Conservation (phyloP, 345 rosid genomes). For the Conringia planisiliqua region DNA sequence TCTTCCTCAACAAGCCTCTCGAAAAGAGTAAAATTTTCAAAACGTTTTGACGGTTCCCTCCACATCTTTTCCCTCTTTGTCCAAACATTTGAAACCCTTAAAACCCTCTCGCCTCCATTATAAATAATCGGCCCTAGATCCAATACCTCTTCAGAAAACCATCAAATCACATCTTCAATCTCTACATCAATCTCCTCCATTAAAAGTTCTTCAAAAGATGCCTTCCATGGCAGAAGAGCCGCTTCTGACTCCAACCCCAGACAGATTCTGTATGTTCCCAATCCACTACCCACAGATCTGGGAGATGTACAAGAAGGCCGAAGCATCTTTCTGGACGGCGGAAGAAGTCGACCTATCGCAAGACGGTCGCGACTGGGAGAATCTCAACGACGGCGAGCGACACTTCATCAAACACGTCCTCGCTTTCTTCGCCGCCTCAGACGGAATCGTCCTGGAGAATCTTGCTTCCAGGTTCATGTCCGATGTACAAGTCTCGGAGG, state of each 20-base stretch:
- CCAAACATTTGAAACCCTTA: slow-evolving; percentile 14
- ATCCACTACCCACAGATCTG: slow-evolving; percentile 84
- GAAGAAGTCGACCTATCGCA: slow-evolving; percentile 94
- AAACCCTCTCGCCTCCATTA: slow-evolving; percentile 20
- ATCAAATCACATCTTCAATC: background rate
- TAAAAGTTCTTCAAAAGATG: slow-evolving; percentile 34
- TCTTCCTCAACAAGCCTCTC: slow-evolving; percentile 37
- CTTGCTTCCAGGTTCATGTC: slow-evolving; percentile 89
- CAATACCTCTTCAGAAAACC: background rate
- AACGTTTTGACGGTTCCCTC: slow-evolving; percentile 30
- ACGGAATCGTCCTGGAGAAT: slow-evolving; percentile 87
- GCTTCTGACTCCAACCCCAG: slow-evolving; percentile 64
- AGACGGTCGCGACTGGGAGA: slow-evolving; percentile 74
- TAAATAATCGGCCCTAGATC: background rate
- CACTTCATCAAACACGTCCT: slow-evolving; percentile 90
- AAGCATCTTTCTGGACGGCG: slow-evolving; percentile 97
- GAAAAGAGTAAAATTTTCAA: background rate
- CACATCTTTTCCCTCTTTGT: slow-evolving; percentile 12
- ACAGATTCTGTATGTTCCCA: slow-evolving; percentile 94
- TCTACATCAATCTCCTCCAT: background rate
- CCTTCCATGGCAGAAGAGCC: slow-evolving; percentile 90
- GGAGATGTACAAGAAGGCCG: slow-evolving; percentile 99
- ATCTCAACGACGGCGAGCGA: slow-evolving; percentile 65
- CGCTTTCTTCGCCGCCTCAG: slow-evolving; percentile 96
- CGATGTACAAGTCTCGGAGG: slow-evolving; percentile 89